Base-by-base conservation (phyloP, 768 basidiomycete species). In the Pisolithus microcarpus region DNA sequence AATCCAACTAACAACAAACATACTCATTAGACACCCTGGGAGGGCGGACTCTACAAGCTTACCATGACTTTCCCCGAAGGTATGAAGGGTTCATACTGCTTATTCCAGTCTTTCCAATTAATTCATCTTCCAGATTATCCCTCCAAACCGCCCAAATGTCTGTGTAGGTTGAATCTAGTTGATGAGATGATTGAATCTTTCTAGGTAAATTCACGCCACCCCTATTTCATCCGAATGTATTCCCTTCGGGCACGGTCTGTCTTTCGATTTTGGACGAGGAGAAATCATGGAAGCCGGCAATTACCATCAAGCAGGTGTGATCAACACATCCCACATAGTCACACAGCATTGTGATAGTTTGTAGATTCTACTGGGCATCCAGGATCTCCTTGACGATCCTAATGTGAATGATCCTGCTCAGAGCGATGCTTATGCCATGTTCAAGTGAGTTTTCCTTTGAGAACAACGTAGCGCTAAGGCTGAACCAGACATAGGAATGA, bases 341-440 rank as follows among this genome's bases (percentile, higher is more conserved):
- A 24, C 9, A 30, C 46, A 36, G 37, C 39, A 34, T 36, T 34
- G 49, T 9, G 18, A 11, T 19, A 43, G 6, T 19, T 24, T 39
- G 42, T 61, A 99, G 96, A 94, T 99, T 59, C 72, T 96, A 24
- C 75, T 97, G 10, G 96, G 96, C 50, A 89, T 99, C 46, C 96
- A 99, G 68, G 96, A 98, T 60, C 75, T 99, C 3, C 72, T 99
- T 52, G 86, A 95, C 62, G 89, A 95, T 57, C 95, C 96, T 8
- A 99, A 99, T 62, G 89, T 94, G 38, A 89, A 87, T 52, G 96
- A 99, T 71, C 96, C 96, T 7, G 96, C 96, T 1, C 96, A 99
- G 65, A 92, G 93, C 50, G 95, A 98, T 59, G 96, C 96, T 10
- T 98, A 98, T 69, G 94, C 91, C 30, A 89, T 96, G 85, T 98